Evolutionary conservation across 2,329 filamentous ascomycete genomes (phyloP), one percentile per base, ranked within the genome.

Genomic region (Aspergillus fischeri): DNA sequence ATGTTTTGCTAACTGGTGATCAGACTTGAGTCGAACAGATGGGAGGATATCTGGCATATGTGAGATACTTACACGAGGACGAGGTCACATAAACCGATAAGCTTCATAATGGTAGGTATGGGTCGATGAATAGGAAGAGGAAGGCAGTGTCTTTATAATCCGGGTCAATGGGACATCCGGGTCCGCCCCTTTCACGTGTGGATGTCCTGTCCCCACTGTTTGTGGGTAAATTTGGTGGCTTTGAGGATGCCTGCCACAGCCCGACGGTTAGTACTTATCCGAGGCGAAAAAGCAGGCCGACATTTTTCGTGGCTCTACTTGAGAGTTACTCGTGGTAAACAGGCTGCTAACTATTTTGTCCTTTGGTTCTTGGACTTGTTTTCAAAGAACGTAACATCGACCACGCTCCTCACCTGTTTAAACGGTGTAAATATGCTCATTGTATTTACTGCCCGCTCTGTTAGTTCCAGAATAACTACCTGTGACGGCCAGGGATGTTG

Each of bases 1-100:
- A 81, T 79, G 27, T n/a, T 38, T 17, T 38, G 32, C 32, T 38
- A 3, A 17, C 5, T 38, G 32, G 6, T 6, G 14, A 14, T 38
- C 14, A 38, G 32, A 17, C 2, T 6, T 38, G 32, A 17, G 32
- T 38, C 32, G 2, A 17, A 8, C n/a, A 3, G 14, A 17, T 38
- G 14, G 5, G 2, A 38, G 32, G 6, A 35, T 17, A 35, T 35
- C 14, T 3, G 5, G 11, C 14, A 35, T 17, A 4, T 3, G 7
- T 35, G 14, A 17, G 4, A 3, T 35, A 35, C 32, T 38, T 17
- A 38, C 32, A 17, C 14, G 5, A 25, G 21, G 21, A n/a, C 21
- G 9, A 27, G 21, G 21, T 11, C 20, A 11, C 4, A 44, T 20
- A 11, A 44, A 24, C 21, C 41, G n/a, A 10, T 44, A 44, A n/a